Base-by-base conservation (phyloP, 768 basidiomycete species). In the Crassisporium funariophilum region DNA sequence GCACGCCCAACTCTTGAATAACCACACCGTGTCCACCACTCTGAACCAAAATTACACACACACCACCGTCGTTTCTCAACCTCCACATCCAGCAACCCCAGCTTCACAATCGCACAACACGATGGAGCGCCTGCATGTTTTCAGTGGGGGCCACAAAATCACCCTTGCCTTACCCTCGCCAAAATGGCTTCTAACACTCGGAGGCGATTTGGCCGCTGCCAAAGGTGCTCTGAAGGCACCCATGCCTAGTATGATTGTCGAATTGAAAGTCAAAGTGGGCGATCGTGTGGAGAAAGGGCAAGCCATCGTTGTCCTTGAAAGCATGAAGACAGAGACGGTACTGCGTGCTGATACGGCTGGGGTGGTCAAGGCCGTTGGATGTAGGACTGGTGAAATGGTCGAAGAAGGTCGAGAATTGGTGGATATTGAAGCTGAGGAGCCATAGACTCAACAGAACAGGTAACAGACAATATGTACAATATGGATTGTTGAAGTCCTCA, bases 281-380 rank as follows among this genome's bases (percentile, higher is more conserved):
- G 87, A 95, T 41, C 72, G 66, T 11, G 88, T 97, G 31, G 83
- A 86, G 67, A 84, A 79, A 59, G 91, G 91, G 0, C 88, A 94
- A 60, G 81, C 80, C 6, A 76, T 92, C 7, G 83, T 93, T 22
- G 82, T 95, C 4, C 68, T 95, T 60, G 94, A 95, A 70, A 95
- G 93, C 60, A 98, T 97, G 94, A 98, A 98, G 81, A 97, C 93
- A 53, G 93, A 95, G 70, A 95, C 88, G 29, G 88, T 91, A 33
- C 65, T 97, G 53, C 75, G 91, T 44, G 83, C 91, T 11, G 77
- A 83, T 49, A 72, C 70, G 6, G 70, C 77, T 27, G 94, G 92
- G 4, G 70, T 83, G 4, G 84, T 95, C 6, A 82, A 74, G 56
- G 72, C 77, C 35, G 79, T 95, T 11, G 81, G 80, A 11, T 94